Evolutionary conservation across 345 rosid genomes (phyloP), one percentile per base, ranked within the genome.

Genomic region (Syzygium jambos): DNA sequence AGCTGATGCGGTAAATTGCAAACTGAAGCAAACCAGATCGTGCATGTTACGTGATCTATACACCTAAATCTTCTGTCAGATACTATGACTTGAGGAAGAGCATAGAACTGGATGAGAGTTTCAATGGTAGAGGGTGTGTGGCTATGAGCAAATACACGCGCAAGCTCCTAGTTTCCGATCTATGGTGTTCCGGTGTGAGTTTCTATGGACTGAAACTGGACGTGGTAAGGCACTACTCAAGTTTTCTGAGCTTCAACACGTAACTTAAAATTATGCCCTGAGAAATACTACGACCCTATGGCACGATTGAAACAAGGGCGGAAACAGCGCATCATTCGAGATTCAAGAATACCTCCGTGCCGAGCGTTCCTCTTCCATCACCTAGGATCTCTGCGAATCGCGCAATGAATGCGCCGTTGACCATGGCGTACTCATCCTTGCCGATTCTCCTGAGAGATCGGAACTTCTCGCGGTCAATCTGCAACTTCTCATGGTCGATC

Each of bases 371-470:
- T 43, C 77, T n/a, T 3, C 46, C 21, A 2, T 68, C 78, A 5
- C 30, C 80, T 82, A 90, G 29, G 56, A 93, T 78, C 43, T 65
- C 7, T 30, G 87, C 43, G 86, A 92, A 93, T 52, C 91, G 87
- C 21, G 52, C 78, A 65, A 93, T 86, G 85, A 94, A 95, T 68
- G 94, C 97, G 89, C 92, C 89, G 89, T 95, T 95, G 59, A 94
- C 93, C 17, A 87, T 57, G 65, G 65, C 65, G 12, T 25, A 11
- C 30, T 6, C 30, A n/a, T 59, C 30, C 15, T 25, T n/a, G 29
- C 65, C 95, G 23, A 97, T 61, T 83, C 88, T 93, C 90, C 90
- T 92, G 55, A 97, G 92, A 86, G 93, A 93, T 78, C 95, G 95
- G 59, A 94, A 92, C 2, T 90, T 65, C 11, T 51, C 30, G 43